Evolutionary conservation across 2,329 filamentous ascomycete genomes (phyloP).

Genomic region (Aspergillus nomiae): DNA sequence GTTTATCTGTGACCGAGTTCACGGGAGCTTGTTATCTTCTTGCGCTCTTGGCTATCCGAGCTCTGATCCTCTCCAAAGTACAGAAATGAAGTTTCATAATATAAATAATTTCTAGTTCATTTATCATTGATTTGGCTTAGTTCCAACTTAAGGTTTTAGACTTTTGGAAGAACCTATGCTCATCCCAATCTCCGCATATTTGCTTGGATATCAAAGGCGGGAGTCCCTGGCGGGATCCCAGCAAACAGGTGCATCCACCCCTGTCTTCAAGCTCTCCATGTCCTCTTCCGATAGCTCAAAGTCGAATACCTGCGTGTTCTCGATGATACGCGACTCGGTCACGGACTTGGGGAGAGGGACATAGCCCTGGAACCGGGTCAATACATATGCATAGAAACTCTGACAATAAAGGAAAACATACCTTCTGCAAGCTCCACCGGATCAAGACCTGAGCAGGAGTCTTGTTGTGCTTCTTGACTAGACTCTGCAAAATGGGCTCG

Average conservation of each 20-base stretch:
- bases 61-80: not conserved
- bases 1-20: not conserved
- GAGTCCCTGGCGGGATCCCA: slow-evolving; percentile 56
- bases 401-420: slow-evolving; percentile 21
- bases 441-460: slow-evolving; percentile 60
- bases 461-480: slow-evolving; percentile 61
- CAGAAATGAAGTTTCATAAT: not conserved
- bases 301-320: slow-evolving; percentile 62
- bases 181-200: not conserved
- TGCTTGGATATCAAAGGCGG: slow-evolving; percentile 13
- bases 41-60: not conserved
- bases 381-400: not conserved
- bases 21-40: not conserved
- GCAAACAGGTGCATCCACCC: slow-evolving; percentile 58
- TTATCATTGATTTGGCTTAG: not conserved
- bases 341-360: slow-evolving; percentile 66
- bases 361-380: slow-evolving; percentile 50
- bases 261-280: slow-evolving; percentile 58
- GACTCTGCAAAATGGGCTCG: slow-evolving; percentile 53
- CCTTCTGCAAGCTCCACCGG: slow-evolving; percentile 63
- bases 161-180: not conserved
- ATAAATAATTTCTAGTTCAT: not conserved
- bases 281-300: slow-evolving; percentile 62
- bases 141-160: not conserved
- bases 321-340: slow-evolving; percentile 60